Conservation (phyloP, 164 flowering plant species). For the Malania oleifera region DNA sequence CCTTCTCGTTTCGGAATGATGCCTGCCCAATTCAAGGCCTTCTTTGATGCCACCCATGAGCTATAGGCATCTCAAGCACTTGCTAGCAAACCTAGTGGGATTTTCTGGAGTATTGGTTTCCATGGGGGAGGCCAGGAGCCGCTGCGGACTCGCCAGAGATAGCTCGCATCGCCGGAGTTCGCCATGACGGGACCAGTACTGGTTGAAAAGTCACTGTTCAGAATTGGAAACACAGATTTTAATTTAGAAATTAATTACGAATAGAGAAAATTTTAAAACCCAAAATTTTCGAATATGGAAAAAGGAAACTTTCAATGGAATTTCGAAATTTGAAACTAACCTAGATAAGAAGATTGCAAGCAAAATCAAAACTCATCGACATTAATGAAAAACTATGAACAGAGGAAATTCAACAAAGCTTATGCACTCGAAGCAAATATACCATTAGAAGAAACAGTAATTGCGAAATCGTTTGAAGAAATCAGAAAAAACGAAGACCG, state of each 20-base stretch:
- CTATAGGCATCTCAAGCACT: constrained; percentile 71
- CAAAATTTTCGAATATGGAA: too few relatives aligned
- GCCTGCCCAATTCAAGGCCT: constrained; percentile 75
- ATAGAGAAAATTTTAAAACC: background rate
- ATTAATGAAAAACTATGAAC: background rate
- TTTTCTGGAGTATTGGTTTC: constrained; percentile 93
- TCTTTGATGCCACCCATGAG: constrained; percentile 61
- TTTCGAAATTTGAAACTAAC: too few relatives aligned
- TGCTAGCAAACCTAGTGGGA: constrained; percentile 91
- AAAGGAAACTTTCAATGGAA: too few relatives aligned
- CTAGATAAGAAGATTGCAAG: background rate
- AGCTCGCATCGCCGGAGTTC: constrained; percentile 23
- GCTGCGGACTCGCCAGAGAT: constrained; percentile 22
- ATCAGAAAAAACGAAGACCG: background rate
- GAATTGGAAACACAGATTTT: background rate
- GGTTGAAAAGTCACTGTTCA: constrained; percentile 44
- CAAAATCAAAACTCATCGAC: background rate
- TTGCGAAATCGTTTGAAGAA: too few relatives aligned
- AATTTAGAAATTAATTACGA: too few relatives aligned
- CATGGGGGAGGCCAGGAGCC: constrained; percentile 73
- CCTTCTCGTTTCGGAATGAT: constrained; percentile 91
- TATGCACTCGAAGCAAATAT: background rate
- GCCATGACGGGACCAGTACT: constrained; percentile 29
- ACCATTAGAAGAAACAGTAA: background rate
- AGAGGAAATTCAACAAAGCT: background rate